These are phyloP conservation scores for Lagenidium giganteum DNA, from an alignment of 352 stramenopile species.

Conservation along the genomic window DNA sequence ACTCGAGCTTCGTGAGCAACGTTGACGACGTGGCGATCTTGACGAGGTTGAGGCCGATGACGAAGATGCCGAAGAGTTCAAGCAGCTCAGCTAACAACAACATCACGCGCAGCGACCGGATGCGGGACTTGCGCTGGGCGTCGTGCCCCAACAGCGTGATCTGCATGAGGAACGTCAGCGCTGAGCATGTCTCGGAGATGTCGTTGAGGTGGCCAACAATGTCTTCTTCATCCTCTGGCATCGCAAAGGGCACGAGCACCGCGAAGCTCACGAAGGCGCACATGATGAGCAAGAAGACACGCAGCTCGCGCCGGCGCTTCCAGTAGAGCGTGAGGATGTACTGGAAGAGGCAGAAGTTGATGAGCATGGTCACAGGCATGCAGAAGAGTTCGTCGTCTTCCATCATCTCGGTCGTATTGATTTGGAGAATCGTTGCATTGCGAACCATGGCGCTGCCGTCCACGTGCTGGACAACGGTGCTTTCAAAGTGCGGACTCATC, in stretches of 20 bases:
- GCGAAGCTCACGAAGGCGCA: slow-evolving; percentile 9
- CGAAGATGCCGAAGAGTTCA: slow-evolving; percentile 1
- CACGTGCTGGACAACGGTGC: no score
- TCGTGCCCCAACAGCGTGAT: slow-evolving; percentile 13
- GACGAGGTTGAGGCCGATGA: slow-evolving; percentile 5
- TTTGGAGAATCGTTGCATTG: no score
- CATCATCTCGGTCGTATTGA: no score
- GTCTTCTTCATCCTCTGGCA: slow-evolving; percentile 4
- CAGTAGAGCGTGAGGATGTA: slow-evolving; percentile 9
- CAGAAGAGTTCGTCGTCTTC: background rate
- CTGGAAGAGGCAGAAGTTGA: slow-evolving; percentile 18
- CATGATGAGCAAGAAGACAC: slow-evolving; percentile 1
- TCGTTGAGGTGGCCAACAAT: slow-evolving; percentile 12
- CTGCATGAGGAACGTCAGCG: slow-evolving; percentile 17
- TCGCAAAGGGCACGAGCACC: slow-evolving; percentile 9
- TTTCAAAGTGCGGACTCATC: no score
- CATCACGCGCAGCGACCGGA: slow-evolving; percentile 5
- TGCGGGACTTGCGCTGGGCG: slow-evolving; percentile 6
- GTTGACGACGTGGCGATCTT: background rate
- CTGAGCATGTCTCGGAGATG: slow-evolving; percentile 11
- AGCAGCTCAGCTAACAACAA: slow-evolving; percentile 4
- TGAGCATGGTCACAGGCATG: slow-evolving; percentile 8
- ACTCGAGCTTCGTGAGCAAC: background rate
- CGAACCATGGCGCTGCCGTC: no score
- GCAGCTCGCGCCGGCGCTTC: background rate